Conservation (phyloP, 176 grass and related monocot species). For the Cenchrus americanus region DNA sequence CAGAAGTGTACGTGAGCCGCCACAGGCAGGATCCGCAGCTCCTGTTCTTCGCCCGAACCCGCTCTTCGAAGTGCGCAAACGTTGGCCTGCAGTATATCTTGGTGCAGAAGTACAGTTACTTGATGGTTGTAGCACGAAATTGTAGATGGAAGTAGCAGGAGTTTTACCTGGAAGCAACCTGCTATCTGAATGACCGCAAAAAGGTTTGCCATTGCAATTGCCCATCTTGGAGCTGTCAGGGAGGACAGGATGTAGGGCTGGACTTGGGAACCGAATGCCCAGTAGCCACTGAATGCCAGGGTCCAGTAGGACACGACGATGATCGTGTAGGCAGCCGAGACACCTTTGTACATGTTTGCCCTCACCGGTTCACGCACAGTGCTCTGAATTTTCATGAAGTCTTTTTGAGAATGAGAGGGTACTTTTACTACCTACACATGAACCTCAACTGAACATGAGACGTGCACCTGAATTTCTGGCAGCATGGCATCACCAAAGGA, state of each 20-base stretch:
- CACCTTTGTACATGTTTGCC: conserved; percentile 75
- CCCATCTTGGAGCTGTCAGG: conserved; percentile 67
- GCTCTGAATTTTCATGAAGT: conserved; percentile 39
- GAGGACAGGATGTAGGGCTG: conserved; percentile 80
- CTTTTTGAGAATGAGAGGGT: neutral
- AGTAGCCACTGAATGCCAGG: conserved; percentile 73
- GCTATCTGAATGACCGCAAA: conserved; percentile 89
- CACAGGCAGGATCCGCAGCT: conserved; percentile 34
- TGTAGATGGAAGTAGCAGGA: neutral
- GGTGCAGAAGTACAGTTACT: conserved; percentile 26
- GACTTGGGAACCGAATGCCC: conserved; percentile 75
- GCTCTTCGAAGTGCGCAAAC: conserved; percentile 57
- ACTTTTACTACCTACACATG: neutral
- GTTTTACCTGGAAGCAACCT: conserved; percentile 86
- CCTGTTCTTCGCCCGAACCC: conserved; percentile 6
- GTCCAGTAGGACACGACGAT: conserved; percentile 79
- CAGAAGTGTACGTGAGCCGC: conserved; percentile 57
- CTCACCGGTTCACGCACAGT: conserved; percentile 59
- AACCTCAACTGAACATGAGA: neutral
- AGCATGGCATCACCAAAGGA: conserved; percentile 93
- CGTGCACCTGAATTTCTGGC: conserved; percentile 73
- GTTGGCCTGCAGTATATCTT: conserved; percentile 89
- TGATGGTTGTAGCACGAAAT: neutral
- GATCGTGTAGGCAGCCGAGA: conserved; percentile 57
- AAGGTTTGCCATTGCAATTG: conserved; percentile 77